Base-by-base conservation (phyloP, 2,329 filamentous ascomycete genomes). In the Coleophoma crateriformis region DNA sequence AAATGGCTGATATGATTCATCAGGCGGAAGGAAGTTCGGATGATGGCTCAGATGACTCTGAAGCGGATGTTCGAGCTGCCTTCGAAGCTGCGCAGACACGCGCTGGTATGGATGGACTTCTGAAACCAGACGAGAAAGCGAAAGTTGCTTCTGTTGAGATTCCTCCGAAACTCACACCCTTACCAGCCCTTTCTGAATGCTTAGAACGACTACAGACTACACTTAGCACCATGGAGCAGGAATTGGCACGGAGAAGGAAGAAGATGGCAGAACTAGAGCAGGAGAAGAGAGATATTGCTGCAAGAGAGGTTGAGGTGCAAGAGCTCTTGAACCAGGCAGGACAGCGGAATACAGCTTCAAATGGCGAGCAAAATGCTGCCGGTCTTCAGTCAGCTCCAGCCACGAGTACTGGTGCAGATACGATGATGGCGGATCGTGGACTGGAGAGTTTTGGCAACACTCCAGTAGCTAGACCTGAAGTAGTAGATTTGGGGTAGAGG, bases 41-140 rank as follows among this genome's bases (percentile, higher is more conserved):
- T 2, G 81, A 81, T 7, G 82, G 77, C 7, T 82, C 78, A 1
- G 79, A 79, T n/a, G 88, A 92, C 48, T 84, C 81, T 19, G 82
- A 85, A 41, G 82, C 82, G 0, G 83, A 85, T 63, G 78, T 86
- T 14, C 83, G 84, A 50, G 88, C 86, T 2, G 91, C 89, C 0
- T 97, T 95, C 68, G 91, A 96, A 67, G 81, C 84, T 11, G 85
- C 88, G 4, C 92, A 97, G 70, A 91, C 88, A 8, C 80, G 87
- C 17, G 87, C 88, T 3, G 92, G 90, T n/a, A 86, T 94, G 71
- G 91, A 92, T 60, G 87, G 84, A 0, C 62, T 87, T 19, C 69
- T 74, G 61, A 76, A 74, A 60, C 72, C 64, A 13, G 66, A 70
- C 42, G 66, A 67, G 41, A 58, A 71, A 35, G 69, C 69, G 48